Base-by-base conservation (phyloP, 78 protist species). In the Pigoraptor vietnamica region DNA sequence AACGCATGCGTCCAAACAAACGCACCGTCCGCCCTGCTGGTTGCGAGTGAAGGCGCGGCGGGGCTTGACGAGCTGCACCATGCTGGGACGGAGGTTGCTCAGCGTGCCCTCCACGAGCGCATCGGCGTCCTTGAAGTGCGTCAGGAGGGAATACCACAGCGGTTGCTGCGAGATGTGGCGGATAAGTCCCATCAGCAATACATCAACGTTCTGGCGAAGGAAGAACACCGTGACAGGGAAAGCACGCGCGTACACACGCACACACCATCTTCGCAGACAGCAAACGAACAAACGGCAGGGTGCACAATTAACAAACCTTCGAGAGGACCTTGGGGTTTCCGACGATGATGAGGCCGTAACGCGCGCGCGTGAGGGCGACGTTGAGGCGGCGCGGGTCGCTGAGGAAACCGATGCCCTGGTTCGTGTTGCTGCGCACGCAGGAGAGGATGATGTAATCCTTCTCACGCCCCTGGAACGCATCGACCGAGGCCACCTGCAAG, bases 381-480 rank as follows among this genome's bases (percentile, higher is more conserved):
- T 99, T 99, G 36, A 99, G 97, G 10, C 99, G 96, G 40, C 99
- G 95, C 23, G 99, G 99, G 86, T 99, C 99, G 90, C 35, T 94
- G 48, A 99, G 95, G 93, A 99, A 99, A 39, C 99, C 99, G 92
- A 99, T 99, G 82, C 99, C 99, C 91, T 96, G 98, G 38, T 95
- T 48, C 36, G 98, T 99, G 92, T 99, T 99, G 40, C 98, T 94
- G 32, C 99, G 98, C 23, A 99, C 99, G 96, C 99, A 99, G 0
- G 99, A 97, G 40, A 99, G 90, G 35, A 99, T 96, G 91, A 99
- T 99, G 92, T 92, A 98, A 86, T 99, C 99, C 93, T 99, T 99
- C 95, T 99, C 99, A 33, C 99, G 95, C 24, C 99, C 99, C 82
- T 99, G 99, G 98, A 99, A 99, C 32, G 99, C 94, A 91, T 99